Evolutionary conservation across 495 filamentous ascomycete genomes (phyloP).

Genomic region (Tuber microsphaerosporum): DNA sequence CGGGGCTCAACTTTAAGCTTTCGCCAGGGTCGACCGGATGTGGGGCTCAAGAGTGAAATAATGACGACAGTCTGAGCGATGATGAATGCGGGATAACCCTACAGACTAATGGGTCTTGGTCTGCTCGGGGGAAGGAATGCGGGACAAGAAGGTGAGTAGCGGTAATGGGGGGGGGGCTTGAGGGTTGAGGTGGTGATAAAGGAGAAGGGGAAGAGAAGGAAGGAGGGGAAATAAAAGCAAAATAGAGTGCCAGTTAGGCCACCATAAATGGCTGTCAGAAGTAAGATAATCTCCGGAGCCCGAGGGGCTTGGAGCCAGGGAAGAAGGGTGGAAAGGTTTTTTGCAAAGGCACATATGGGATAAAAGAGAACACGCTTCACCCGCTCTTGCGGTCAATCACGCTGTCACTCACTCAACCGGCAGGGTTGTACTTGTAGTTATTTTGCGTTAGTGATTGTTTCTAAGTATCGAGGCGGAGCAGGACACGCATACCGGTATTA

Average conservation of each 20-base stretch:
- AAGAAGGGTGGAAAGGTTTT: neutral
- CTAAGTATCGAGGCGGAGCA: neutral
- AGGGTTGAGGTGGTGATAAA: neutral
- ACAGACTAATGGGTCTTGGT: neutral
- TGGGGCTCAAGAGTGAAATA: neutral
- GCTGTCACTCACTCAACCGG: neutral
- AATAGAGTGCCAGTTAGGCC: neutral
- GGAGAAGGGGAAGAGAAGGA: neutral
- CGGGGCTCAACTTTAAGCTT: neutral
- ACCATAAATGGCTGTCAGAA: neutral
- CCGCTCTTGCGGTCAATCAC: conserved; percentile 3
- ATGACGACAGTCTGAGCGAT: conserved; percentile 1
- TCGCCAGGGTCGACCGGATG: neutral
- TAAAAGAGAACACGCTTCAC: neutral
- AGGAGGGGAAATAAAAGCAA: neutral
- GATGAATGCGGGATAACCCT: conserved; percentile 1
- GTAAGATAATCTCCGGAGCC: neutral
- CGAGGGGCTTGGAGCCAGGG: neutral
- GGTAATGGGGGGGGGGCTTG: neutral
- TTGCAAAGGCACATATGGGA: neutral
- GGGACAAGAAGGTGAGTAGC: neutral
- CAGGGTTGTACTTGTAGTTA: neutral
- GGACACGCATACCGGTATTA: neutral
- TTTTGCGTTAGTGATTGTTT: neutral
- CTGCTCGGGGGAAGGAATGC: neutral